A percentile compares a stretch with the other conserved stretches of the same genome.
phyloP scores from a whole-genome alignment of 176 grass and related monocot species.

The Chrysopogon serrulatus region DNA sequence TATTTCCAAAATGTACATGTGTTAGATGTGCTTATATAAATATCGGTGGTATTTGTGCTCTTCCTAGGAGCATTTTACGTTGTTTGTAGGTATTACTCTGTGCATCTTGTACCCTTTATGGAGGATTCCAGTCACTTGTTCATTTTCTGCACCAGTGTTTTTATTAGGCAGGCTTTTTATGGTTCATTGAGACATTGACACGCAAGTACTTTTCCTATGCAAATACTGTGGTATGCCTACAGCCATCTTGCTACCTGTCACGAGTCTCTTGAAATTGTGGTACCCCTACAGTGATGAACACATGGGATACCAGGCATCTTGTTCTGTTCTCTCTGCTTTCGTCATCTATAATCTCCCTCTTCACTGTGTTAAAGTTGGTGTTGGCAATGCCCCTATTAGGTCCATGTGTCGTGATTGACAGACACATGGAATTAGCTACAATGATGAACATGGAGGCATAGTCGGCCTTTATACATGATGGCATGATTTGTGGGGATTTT shows the following conservation, averaged over 20 bases:
- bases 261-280: background rate
- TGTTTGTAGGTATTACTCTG: background rate
- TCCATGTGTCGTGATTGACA: background rate
- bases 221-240: background rate
- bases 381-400: background rate
- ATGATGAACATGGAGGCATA: background rate
- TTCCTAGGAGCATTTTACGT: background rate
- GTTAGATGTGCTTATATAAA: background rate
- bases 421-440: background rate
- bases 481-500: background rate
- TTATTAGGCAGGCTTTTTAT: background rate
- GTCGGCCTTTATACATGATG: background rate
- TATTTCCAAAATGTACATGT: background rate
- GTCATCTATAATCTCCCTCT: background rate
- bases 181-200: background rate
- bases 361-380: background rate
- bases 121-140: background rate
- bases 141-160: background rate
- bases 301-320: background rate
- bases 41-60: background rate
- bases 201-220: background rate
- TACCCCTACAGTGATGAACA: background rate
- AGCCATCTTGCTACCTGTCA: background rate
- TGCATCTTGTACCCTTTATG: background rate
- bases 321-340: background rate